Percentiles rank a stretch among this genome's conserved stretches.
Conservation (phyloP, 108 stramenopile genomes). For the Nitzschia palea region DNA sequence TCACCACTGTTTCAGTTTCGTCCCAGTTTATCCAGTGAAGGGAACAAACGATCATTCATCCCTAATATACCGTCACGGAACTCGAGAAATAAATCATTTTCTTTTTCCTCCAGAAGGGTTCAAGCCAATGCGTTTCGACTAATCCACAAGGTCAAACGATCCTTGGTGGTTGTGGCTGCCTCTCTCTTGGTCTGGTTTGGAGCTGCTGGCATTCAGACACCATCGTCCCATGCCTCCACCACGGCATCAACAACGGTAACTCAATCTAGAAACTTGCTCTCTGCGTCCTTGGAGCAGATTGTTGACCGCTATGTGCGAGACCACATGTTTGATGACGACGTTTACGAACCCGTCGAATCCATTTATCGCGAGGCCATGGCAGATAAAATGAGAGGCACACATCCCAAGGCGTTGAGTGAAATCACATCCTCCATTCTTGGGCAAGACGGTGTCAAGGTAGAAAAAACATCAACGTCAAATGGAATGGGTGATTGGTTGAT, state of each 20-base stretch:
- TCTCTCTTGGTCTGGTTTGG: slow-evolving; percentile 25
- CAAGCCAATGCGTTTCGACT: neutral
- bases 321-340: slow-evolving; percentile 82
- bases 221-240: slow-evolving; percentile 27
- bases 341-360: slow-evolving; percentile 75
- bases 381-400: slow-evolving; percentile 28
- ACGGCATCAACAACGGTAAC: slow-evolving; percentile 2
- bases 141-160: slow-evolving; percentile 13
- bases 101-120: neutral
- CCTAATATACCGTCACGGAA: too few relatives aligned
- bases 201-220: slow-evolving; percentile 11
- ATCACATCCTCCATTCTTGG: slow-evolving; percentile 43
- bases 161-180: slow-evolving; percentile 7
- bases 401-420: slow-evolving; percentile 41
- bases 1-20: neutral
- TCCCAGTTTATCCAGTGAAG: too few relatives aligned
- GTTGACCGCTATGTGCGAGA: slow-evolving; percentile 69
- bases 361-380: slow-evolving; percentile 73
- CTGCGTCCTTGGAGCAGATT: slow-evolving; percentile 56
- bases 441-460: slow-evolving; percentile 28
- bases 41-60: too few relatives aligned
- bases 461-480: slow-evolving; percentile 1
- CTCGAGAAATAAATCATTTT: too few relatives aligned
- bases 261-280: slow-evolving; percentile 10
- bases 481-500: slow-evolving; percentile 24